Evolutionary conservation across 305 asterid species (phyloP).

Genomic region (Fraxinus albicans): DNA sequence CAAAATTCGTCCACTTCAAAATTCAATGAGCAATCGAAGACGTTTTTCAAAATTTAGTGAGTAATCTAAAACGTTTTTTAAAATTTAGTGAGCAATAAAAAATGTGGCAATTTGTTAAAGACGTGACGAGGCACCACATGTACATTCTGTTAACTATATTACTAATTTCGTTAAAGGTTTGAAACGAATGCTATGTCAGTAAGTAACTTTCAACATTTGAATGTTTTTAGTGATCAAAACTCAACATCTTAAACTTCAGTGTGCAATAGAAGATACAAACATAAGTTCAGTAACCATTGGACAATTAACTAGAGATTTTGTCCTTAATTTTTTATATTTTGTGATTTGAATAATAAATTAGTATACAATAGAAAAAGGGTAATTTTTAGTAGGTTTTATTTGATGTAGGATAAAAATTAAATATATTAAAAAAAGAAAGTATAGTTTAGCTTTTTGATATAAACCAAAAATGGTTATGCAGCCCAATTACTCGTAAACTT

Average conservation of each 20-base stretch:
- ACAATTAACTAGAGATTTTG: not conserved
- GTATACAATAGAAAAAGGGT: too few species aligned
- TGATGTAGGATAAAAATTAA: not conserved
- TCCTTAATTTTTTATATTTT: not conserved
- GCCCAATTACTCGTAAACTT: not conserved
- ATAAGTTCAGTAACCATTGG: not conserved
- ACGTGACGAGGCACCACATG: not conserved
- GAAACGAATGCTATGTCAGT: not conserved
- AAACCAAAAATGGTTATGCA: not conserved
- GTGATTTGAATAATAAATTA: not conserved
- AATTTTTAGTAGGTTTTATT: not conserved
- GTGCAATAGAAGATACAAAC: not conserved
- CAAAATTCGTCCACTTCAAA: not conserved
- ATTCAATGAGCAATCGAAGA: not conserved
- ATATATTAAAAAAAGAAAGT: too few species aligned
- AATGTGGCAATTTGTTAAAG: not conserved
- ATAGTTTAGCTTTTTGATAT: not conserved
- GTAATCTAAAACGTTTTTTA: too few species aligned
- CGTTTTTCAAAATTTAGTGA: not conserved
- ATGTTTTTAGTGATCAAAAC: not conserved
- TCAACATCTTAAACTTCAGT: not conserved
- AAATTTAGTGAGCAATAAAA: not conserved
- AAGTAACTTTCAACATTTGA: not conserved
- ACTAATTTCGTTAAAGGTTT: not conserved
- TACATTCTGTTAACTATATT: not conserved